A percentile compares a stretch with the other conserved stretches of the same genome.
Conservation (phyloP, 768 basidiomycete species). For the Pleurotus djamor region DNA sequence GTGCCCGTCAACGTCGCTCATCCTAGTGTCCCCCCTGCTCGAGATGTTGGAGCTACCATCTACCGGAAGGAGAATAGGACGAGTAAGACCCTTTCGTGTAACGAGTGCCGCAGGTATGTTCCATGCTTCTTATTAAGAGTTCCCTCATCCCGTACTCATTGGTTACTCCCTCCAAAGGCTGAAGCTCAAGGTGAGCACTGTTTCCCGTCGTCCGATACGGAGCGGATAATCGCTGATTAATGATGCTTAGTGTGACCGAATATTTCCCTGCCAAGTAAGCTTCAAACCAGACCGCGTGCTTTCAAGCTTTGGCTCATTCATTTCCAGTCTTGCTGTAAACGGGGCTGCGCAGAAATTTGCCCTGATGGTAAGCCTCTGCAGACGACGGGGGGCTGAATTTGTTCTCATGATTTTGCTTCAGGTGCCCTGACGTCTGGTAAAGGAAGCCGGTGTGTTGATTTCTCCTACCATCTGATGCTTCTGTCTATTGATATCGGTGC, state of each 20-base stretch:
- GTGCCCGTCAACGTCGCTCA: background rate
- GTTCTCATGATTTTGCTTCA: constrained; percentile 15
- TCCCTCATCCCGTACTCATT: constrained; percentile 4
- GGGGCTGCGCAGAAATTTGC: constrained; percentile 66
- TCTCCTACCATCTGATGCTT: constrained; percentile 9
- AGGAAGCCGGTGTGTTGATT: constrained; percentile 51
- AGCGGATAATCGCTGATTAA: constrained; percentile 7
- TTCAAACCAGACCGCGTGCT: background rate
- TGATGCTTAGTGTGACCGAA: constrained; percentile 42
- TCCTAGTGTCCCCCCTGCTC: background rate
- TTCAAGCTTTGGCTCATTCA: background rate
- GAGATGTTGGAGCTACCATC: background rate
- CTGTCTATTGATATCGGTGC: constrained; percentile 9
- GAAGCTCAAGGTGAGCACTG: constrained; percentile 51
- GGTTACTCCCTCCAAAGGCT: constrained; percentile 26
- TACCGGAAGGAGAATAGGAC: constrained; percentile 1
- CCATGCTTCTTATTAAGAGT: too few relatives aligned
- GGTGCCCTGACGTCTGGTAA: constrained; percentile 61
- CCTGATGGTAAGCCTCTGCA: constrained; percentile 45
- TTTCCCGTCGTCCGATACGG: background rate
- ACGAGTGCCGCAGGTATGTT: constrained; percentile 59
- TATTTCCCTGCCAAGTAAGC: constrained; percentile 36
- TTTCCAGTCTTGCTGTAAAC: constrained; percentile 43
- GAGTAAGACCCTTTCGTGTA: constrained; percentile 45
- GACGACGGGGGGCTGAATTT: background rate